Evolutionary conservation across 805 yeast species (phyloP), one percentile per base, ranked within the genome.

Genomic region (Wickerhamomyces pijperi): DNA sequence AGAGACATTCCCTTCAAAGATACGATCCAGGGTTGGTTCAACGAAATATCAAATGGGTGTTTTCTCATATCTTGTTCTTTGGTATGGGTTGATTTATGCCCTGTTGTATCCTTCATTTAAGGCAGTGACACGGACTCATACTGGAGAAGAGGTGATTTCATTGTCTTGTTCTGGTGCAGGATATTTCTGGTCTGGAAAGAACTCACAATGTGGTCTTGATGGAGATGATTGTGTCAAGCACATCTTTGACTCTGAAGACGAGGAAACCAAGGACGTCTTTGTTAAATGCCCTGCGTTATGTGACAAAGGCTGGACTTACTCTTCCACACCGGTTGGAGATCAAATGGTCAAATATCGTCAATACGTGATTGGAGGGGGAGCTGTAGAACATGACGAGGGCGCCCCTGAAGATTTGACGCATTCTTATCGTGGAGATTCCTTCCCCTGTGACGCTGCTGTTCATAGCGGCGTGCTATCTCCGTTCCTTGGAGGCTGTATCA

Each of bases 231-330:
- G 47, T 35, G 12, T 32, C 6, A 25, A 12, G 5, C n/a, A 25
- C n/a, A 25, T 25, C n/a, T 12, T 25, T 25, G 32, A 62, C 7
- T 86, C 95, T 58, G 59, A 54, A 1, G 70, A 76, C 0, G 59
- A 68, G 35, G 59, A 53, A 3, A 57, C 63, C 21, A 52, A 61
- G 14, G 71, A 70, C 17, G 67, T 80, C 20, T 56, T 70, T 4
- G 67, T 87, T 51, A 66, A 86, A 47, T 88, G 97, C 57, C 95
- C 95, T 0, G 94, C 96, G 0, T 62, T 87, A 28, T 88, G 97
- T 59, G 86, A 80, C 47, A 62, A 80, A 25, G 77, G 87, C 29
- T 76, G 82, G 78, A 71, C 85, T 0, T 88, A 78, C 55, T 74
- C 87, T 2, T 74, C 79, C 15, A 62, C 80, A 11, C 78, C 88